Evolutionary conservation across 176 grass and related monocot genomes (phyloP), one percentile per base, ranked within the genome.

Genomic region (Musa schizocarpa): DNA sequence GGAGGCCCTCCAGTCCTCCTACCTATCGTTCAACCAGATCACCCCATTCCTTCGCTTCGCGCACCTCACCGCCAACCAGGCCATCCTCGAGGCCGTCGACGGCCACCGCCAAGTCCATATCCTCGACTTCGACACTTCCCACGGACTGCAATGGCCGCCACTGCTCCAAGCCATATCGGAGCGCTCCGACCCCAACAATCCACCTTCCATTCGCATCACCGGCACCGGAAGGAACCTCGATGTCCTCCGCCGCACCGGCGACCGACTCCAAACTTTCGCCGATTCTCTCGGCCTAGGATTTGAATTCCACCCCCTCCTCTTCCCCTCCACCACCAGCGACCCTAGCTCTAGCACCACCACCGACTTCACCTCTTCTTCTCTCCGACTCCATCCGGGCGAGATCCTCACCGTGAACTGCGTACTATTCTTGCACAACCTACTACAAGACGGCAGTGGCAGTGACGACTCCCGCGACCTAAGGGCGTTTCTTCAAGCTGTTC

Each of bases 21-120:
- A 97, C 86, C 84, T 97, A 26, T 79, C 90, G 55, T 93, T 97
- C 88, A 97, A 97, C 90, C 88, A 97, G 88, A 93, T 97, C 82
- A 85, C 94, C n/a, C 94, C 94, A 2, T 97, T 97, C 83, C 86
- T 97, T 11, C 90, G 94, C 56, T 97, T 91, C 82, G 90, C 88
- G 2, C 94, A 98, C 84, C 86, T 98, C 67, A 98, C 94, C 21
- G 94, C 94, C 50, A 98, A 98, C 75, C 94, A 98, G 84, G 94
- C 94, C 62, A 98, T 98, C 75, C 86, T 98, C 26, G 94, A 97
- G 67, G 83, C 90, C 14, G 77, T 89, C 52, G 85, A 89, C 0
- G 90, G 82, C 51, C 77, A 80, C 52, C 83, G 88, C 70, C 82
- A 85, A 62, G 53, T 97, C 68, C 94, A 97, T 86, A 97, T 97